These are phyloP conservation scores for Hsuehochloa calcarea DNA, from an alignment of 176 grass and related monocot species.

Conservation along the genomic window DNA sequence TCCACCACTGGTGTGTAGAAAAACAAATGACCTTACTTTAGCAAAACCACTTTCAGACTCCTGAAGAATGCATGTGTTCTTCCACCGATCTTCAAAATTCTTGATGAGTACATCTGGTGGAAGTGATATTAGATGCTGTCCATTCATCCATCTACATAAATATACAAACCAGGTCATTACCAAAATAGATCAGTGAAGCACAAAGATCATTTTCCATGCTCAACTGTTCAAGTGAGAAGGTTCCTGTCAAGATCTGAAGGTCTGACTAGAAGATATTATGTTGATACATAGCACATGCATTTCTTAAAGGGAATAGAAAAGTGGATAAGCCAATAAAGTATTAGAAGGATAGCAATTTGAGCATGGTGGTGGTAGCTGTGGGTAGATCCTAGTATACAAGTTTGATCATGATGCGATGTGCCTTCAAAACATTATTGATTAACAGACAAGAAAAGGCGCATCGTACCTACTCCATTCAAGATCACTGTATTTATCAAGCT, in stretches of 20 bases:
- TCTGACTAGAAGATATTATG: neutral
- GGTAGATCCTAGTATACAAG: neutral
- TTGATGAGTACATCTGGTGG: slow-evolving; percentile 66
- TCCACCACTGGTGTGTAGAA: neutral
- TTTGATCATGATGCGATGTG: neutral
- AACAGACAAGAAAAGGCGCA: neutral
- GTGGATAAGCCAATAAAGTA: neutral
- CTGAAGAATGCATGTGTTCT: slow-evolving; percentile 64
- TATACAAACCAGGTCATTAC: slow-evolving; percentile 15
- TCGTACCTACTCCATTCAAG: neutral
- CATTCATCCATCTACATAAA: slow-evolving; percentile 90
- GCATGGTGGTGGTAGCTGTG: neutral
- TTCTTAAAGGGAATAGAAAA: neutral
- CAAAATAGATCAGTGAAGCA: neutral
- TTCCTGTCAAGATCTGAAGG: neutral
- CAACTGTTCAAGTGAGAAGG: neutral
- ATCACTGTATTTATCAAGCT: neutral
- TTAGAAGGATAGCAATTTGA: neutral
- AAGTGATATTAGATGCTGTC: slow-evolving; percentile 80
- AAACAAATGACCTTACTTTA: slow-evolving; percentile 41
- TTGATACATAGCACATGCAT: neutral
- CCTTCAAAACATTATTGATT: neutral
- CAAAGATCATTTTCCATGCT: neutral
- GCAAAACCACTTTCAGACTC: slow-evolving; percentile 74
- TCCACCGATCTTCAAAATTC: slow-evolving; percentile 82